Evolutionary conservation across 805 yeast species (phyloP).

Genomic region (Candida lessepsii): DNA sequence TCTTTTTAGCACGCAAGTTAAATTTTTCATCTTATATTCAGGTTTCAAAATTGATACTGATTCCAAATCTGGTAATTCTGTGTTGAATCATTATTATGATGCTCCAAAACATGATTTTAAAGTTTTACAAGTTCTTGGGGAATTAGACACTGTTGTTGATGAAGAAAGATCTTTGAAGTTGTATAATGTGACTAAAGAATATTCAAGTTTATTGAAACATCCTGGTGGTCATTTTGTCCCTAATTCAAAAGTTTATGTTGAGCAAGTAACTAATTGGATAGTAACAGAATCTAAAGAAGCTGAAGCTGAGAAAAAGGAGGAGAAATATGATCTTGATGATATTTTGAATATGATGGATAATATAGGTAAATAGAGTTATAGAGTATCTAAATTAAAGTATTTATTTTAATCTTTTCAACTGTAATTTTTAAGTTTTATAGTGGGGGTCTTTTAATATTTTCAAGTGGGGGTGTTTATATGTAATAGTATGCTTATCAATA

Average conservation of each 20-base stretch:
- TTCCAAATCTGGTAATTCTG: constrained; percentile 23
- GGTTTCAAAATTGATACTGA: constrained; percentile 48
- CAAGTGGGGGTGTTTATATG: no score
- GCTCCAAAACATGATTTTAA: constrained; percentile 16
- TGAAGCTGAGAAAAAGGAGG: not conserved
- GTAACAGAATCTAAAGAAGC: constrained; percentile 15
- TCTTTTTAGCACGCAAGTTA: constrained; percentile 49
- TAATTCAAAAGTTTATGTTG: constrained; percentile 57
- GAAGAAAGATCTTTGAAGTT: constrained; percentile 66
- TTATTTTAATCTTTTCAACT: no score
- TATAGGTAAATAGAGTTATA: constrained; percentile 17
- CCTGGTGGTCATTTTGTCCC: constrained; percentile 99
- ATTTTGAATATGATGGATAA: constrained; percentile 41
- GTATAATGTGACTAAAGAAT: constrained; percentile 38
- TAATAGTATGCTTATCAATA: no score
- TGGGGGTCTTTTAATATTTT: no score
- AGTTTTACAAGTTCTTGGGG: constrained; percentile 77
- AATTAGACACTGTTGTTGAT: constrained; percentile 82
- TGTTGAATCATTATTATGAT: constrained; percentile 24
- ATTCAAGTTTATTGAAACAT: constrained; percentile 66
- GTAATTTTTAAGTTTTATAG: no score
- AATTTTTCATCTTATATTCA: constrained; percentile 74
- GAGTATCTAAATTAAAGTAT: no score
- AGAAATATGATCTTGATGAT: constrained; percentile 23
- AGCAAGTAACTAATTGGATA: constrained; percentile 43